These are phyloP conservation scores for Hypoxylon trugodes DNA, from an alignment of 495 filamentous ascomycete genomes.

Conservation along the genomic window DNA sequence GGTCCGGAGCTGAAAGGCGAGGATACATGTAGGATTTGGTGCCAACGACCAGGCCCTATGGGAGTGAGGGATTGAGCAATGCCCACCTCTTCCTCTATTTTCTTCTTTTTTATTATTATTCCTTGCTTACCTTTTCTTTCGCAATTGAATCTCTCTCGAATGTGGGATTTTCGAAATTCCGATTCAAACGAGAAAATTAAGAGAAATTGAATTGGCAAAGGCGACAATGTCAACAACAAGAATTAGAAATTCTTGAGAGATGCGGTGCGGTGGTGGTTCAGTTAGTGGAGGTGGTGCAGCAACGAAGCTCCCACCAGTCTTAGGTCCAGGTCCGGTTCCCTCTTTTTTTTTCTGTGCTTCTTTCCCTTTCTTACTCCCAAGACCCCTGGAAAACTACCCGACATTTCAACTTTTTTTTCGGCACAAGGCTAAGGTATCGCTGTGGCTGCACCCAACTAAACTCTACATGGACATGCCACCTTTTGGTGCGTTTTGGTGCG, in stretches of 20 bases:
- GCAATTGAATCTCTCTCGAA: conserved; percentile 38
- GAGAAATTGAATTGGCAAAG: conserved; percentile 24
- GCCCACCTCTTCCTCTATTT: background rate
- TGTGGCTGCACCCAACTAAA: conserved; percentile 35
- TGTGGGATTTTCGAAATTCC: conserved; percentile 32
- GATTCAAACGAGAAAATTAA: conserved; percentile 15
- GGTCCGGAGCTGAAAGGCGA: conserved; percentile 10
- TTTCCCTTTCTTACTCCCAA: conserved; percentile 1
- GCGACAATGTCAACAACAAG: conserved; percentile 12
- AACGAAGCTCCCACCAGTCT: conserved; percentile 38
- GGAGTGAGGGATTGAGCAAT: conserved; percentile 25
- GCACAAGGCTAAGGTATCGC: conserved; percentile 21
- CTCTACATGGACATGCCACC: conserved; percentile 12
- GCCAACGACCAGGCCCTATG: conserved; percentile 1
- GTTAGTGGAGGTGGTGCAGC: background rate
- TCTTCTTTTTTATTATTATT: conserved; percentile 28
- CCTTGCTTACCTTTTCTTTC: no score
- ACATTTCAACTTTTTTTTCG: conserved; percentile 19
- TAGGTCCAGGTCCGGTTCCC: background rate
- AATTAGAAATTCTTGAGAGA: conserved; percentile 29
- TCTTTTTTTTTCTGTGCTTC: conserved; percentile 22
- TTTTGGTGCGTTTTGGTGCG: conserved; percentile 9
- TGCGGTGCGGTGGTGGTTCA: conserved; percentile 16
- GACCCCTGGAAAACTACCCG: conserved; percentile 21
- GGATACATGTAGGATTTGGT: conserved; percentile 16